phyloP scores from a whole-genome alignment of 495 filamentous ascomycete species.

The Oidiodendron maius region DNA sequence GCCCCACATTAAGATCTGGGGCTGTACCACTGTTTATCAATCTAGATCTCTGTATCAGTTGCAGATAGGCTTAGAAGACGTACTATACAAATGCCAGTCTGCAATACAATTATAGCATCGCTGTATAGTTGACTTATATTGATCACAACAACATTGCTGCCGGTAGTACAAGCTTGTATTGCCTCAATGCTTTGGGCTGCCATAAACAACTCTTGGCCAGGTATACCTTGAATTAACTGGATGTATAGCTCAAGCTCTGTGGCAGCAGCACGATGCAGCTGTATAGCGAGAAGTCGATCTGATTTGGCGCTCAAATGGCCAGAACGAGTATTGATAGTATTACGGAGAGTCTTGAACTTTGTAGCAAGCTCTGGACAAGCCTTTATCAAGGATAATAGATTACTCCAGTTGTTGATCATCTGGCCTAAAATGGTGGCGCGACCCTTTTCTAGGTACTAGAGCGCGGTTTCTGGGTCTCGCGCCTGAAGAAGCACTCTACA shows the following conservation, averaged over 20 bases:
- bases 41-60: neutral
- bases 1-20: neutral
- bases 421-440: conserved; percentile 3
- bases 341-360: neutral
- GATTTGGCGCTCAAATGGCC: neutral
- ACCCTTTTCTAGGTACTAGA: conserved; percentile 1
- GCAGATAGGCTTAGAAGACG: neutral
- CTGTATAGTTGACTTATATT: conserved; percentile 2
- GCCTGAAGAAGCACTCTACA: conserved; percentile 1
- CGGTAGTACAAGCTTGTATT: conserved; percentile 1
- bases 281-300: no score
- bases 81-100: neutral
- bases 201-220: conserved; percentile 4
- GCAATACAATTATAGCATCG: conserved; percentile 1
- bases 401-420: neutral
- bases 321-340: neutral
- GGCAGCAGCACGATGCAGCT: neutral
- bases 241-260: conserved; percentile 1
- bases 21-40: neutral
- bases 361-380: neutral
- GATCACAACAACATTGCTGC: neutral
- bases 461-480: neutral
- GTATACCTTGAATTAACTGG: neutral
- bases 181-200: neutral
- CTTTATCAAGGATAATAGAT: conserved; percentile 3